These are phyloP conservation scores for Rhinocladiella mackenziei DNA, from an alignment of 2,329 filamentous ascomycete species.

Conservation along the genomic window DNA sequence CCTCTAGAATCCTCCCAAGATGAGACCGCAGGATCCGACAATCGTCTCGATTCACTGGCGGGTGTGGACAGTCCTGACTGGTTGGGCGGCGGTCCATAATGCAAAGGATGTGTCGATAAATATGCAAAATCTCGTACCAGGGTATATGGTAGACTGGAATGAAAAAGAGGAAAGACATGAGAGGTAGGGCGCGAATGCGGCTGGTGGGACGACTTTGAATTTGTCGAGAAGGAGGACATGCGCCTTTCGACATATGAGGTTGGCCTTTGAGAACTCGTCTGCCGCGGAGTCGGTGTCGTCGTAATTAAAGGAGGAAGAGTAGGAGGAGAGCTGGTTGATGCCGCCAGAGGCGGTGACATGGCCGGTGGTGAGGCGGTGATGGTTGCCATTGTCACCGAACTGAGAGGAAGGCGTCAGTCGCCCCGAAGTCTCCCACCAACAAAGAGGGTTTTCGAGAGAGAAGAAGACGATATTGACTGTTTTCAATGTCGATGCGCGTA, in stretches of 20 bases:
- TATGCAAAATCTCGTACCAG: slow-evolving; percentile 96
- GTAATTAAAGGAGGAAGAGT: slow-evolving; percentile 50
- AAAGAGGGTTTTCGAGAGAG: not conserved
- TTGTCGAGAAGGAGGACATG: slow-evolving; percentile 75
- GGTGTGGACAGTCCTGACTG: slow-evolving; percentile 80
- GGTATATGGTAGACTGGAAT: slow-evolving; percentile 82
- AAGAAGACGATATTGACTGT: slow-evolving; percentile 3
- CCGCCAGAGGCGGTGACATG: slow-evolving; percentile 26
- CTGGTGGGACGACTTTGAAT: slow-evolving; percentile 52
- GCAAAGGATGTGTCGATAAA: slow-evolving; percentile 72
- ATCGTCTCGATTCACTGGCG: slow-evolving; percentile 69
- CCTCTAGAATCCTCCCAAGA: slow-evolving; percentile 67
- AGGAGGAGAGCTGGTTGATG: slow-evolving; percentile 37
- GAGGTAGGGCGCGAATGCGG: slow-evolving; percentile 72
- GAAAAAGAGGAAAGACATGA: slow-evolving; percentile 76
- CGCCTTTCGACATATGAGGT: slow-evolving; percentile 77
- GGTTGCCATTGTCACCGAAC: slow-evolving; percentile 31
- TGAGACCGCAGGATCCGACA: slow-evolving; percentile 75
- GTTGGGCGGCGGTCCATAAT: slow-evolving; percentile 87
- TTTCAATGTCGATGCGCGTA: slow-evolving; percentile 13
- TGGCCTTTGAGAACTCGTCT: slow-evolving; percentile 61
- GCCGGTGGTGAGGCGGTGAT: slow-evolving; percentile 38
- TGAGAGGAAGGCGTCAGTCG: slow-evolving; percentile 7
- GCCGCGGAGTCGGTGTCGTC: slow-evolving; percentile 46
- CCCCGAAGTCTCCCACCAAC: slow-evolving; percentile 5